Percentiles rank a stretch among this genome's conserved stretches.
Conservation (phyloP, 768 basidiomycete species). For the Boletus fagicola region DNA sequence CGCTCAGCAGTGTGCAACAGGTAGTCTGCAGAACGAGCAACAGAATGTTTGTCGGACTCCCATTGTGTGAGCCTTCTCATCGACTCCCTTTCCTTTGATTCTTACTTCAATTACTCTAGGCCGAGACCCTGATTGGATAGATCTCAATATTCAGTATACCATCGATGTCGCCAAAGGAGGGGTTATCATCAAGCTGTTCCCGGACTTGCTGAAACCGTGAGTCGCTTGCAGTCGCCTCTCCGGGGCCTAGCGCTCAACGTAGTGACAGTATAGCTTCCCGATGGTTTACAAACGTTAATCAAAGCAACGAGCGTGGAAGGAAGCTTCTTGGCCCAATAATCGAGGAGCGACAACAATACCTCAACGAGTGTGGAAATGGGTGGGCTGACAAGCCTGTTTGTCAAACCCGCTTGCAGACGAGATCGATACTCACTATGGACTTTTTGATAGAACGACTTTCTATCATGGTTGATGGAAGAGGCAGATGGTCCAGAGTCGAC, state of each 20-base stretch:
- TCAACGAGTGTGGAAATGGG: not conserved
- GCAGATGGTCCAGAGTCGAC: not conserved
- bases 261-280: not conserved
- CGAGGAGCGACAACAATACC: too few species aligned
- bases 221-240: not conserved
- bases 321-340: too few species aligned
- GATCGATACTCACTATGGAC: not conserved
- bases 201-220: conserved; percentile 8
- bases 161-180: conserved; percentile 25
- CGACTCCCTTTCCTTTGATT: not conserved
- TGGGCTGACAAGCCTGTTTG: not conserved
- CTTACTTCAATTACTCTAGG: conserved; percentile 31
- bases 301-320: not conserved
- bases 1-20: conserved; percentile 10
- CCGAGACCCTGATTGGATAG: conserved; percentile 37
- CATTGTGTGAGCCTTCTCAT: conserved; percentile 36
- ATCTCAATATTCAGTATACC: conserved; percentile 32
- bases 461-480: not conserved
- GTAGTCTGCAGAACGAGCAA: conserved; percentile 37
- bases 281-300: not conserved
- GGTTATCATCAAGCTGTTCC: conserved; percentile 28
- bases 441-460: not conserved
- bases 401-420: not conserved
- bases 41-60: conserved; percentile 49
- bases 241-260: not conserved